Evolutionary conservation across 2,329 filamentous ascomycete genomes (phyloP), one percentile per base, ranked within the genome.

Genomic region (Metarhizium robertsii): DNA sequence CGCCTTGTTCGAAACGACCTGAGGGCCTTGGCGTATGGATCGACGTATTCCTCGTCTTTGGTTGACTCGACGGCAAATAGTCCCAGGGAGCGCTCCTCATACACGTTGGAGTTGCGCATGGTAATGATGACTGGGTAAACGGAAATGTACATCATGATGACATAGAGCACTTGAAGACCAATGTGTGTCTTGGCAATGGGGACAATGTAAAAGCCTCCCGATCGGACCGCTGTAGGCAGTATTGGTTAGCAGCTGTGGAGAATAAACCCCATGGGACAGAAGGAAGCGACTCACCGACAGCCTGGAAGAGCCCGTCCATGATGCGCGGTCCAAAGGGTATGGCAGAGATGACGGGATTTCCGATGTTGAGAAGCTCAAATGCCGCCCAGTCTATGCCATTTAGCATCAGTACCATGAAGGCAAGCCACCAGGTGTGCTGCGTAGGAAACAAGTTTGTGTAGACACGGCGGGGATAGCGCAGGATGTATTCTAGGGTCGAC

Each of bases 71-170:
- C 8, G 18, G 51, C 40, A 11, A 84, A 81, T 36, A 85, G 79
- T 0, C 84, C 84, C 2, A 88, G 72, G 0, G 81, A 84, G 6
- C 83, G 75, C 62, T 89, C 85, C 65, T 88, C 85, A 64, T 45
- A 14, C 2, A 50, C 20, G 11, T 38, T 51, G 11, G 47, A 50
- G 32, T 55, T 38, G 32, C 85, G 79, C 69, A 86, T 80, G 1
- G 79, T 83, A 57, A 86, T 81, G 30, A 80, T 78, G 25, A 85
- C 77, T 0, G 84, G 83, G 57, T 83, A 85, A 2, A 78, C 80
- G 1, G 81, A 81, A 46, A 86, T 80, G 66, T 86, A 86, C 80
- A 86, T 86, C 73, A 85, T 83, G 55, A 85, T 75, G 13, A 85
- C 72, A 61, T 83, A 85, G 2, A 82, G 67, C 0, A 86, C 74